These are phyloP conservation scores for Persicaria maculosa DNA, from an alignment of 148 eudicot species.

Conservation along the genomic window DNA sequence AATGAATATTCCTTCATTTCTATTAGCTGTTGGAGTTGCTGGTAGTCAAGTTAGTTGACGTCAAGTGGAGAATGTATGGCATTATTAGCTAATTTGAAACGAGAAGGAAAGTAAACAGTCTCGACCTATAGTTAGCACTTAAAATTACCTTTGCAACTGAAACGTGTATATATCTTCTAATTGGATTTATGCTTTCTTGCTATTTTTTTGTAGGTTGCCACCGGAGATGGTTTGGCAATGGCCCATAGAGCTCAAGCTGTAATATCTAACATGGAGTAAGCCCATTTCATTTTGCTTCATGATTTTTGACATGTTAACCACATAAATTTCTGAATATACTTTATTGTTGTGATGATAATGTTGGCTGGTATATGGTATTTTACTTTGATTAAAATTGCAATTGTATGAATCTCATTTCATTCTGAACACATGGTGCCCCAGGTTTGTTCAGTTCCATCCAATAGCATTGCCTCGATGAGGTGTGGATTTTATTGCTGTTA, in stretches of 20 bases:
- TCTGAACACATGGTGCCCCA: constrained; percentile 14
- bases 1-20: not conserved
- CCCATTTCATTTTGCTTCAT: not conserved
- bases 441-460: constrained; percentile 98
- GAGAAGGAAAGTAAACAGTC: not conserved
- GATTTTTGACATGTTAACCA: not conserved
- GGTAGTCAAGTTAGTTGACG: not conserved
- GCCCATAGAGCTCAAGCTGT: constrained; percentile 99
- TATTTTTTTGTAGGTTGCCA: constrained; percentile 60
- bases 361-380: not conserved
- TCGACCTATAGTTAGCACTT: not conserved
- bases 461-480: constrained; percentile 40
- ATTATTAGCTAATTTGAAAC: not conserved
- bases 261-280: constrained; percentile 98
- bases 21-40: not conserved
- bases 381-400: not conserved
- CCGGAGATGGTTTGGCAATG: constrained; percentile 99
- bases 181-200: not conserved
- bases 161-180: not conserved
- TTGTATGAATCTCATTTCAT: not conserved
- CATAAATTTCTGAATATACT: not conserved
- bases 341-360: not conserved
- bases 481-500: no score
- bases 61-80: not conserved
- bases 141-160: not conserved